Evolutionary conservation across 495 filamentous ascomycete genomes (phyloP).

Genomic region (Chaetomidium leptoderma): DNA sequence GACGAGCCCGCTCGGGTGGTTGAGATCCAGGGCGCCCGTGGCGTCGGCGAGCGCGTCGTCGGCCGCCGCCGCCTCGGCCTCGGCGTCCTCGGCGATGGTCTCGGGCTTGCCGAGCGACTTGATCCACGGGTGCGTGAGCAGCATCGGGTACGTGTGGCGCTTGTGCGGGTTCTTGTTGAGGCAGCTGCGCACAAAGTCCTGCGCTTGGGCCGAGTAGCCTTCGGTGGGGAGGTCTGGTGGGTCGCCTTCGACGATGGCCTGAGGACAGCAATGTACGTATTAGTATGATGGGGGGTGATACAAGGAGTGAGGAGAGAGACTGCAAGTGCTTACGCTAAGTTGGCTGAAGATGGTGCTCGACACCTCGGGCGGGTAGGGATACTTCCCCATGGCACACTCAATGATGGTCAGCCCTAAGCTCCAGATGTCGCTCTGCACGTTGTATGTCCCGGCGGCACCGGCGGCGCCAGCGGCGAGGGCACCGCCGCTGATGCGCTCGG

Average conservation of each 20-base stretch:
- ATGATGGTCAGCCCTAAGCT: slow-evolving; percentile 91
- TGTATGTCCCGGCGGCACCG: slow-evolving; percentile 77
- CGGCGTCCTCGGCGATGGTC: slow-evolving; percentile 71
- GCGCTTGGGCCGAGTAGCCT: slow-evolving; percentile 72
- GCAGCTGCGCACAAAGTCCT: slow-evolving; percentile 83
- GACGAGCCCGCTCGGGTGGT: slow-evolving; percentile 32
- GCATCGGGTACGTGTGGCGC: slow-evolving; percentile 84
- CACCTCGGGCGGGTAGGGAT: slow-evolving; percentile 96
- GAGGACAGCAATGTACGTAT: neutral
- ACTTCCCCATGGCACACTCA: slow-evolving; percentile 91
- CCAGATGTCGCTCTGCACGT: slow-evolving; percentile 98
- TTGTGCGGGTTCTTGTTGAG: slow-evolving; percentile 89
- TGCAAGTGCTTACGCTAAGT: slow-evolving; percentile 69
- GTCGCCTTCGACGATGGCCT: slow-evolving; percentile 97
- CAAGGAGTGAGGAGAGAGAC: neutral
- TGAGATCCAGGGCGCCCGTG: slow-evolving; percentile 41
- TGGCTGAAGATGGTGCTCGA: slow-evolving; percentile 99
- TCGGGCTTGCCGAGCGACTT: slow-evolving; percentile 73
- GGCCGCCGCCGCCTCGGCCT: slow-evolving; percentile 51
- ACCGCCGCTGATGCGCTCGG: slow-evolving; percentile 86
- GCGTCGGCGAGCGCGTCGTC: slow-evolving; percentile 46
- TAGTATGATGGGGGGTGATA: slow-evolving; percentile 13
- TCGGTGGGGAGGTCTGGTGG: slow-evolving; percentile 77
- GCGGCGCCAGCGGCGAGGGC: slow-evolving; percentile 62
- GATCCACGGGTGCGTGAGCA: slow-evolving; percentile 87